A percentile compares a stretch with the other conserved stretches of the same genome.
These are phyloP conservation scores for Eucommia ulmoides DNA, from an alignment of 257 asterid genomes.

Conservation along the genomic window DNA sequence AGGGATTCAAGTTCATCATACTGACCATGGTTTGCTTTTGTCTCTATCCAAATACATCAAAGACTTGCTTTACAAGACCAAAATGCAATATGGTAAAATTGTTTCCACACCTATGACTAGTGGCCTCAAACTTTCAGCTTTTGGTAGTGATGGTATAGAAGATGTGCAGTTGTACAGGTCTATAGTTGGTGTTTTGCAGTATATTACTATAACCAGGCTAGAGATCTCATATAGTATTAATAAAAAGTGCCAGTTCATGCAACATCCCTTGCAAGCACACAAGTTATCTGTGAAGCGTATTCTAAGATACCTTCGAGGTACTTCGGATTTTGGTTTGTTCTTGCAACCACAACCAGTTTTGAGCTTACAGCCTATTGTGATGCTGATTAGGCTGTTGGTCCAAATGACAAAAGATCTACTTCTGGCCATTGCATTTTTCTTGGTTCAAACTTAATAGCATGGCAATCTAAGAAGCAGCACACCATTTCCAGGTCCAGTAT, in stretches of 20 bases:
- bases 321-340: background rate
- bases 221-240: background rate
- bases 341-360: background rate
- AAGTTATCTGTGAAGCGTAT: background rate
- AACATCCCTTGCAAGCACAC: background rate
- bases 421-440: background rate
- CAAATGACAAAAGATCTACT: background rate
- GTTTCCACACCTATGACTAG: background rate
- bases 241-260: background rate
- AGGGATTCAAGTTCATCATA: background rate
- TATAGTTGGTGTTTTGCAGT: background rate
- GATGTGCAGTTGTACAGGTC: background rate
- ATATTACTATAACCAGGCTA: background rate
- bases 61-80: background rate
- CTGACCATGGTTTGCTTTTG: background rate
- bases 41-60: background rate
- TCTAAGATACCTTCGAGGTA: background rate
- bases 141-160: background rate
- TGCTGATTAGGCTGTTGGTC: background rate
- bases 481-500: background rate
- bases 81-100: background rate
- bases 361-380: background rate
- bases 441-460: background rate
- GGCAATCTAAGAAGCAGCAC: background rate
- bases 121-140: background rate